Percentiles rank a stretch among this genome's conserved stretches.
Conservation (phyloP, 495 filamentous ascomycete genomes). For the Annulohypoxylon nitens region DNA sequence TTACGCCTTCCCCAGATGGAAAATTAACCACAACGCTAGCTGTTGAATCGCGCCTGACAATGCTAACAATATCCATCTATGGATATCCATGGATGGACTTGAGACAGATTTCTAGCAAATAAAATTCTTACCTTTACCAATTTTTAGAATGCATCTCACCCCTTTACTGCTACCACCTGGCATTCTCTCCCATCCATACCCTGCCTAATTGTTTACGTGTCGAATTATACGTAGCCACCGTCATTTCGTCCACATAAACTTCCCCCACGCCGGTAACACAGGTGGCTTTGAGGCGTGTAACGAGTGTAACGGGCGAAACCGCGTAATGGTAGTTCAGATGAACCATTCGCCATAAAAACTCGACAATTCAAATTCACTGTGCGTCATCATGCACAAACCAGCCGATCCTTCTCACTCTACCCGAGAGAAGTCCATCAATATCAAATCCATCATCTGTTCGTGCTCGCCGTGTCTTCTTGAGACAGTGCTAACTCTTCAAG, state of each 20-base stretch:
- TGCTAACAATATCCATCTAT: not conserved
- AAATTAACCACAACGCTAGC: conserved; percentile 38
- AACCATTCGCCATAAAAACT: conserved; percentile 11
- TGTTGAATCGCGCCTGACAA: conserved; percentile 30
- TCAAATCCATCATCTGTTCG: conserved; percentile 46
- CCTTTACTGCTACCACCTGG: not conserved
- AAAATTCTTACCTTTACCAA: conserved; percentile 9
- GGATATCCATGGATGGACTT: not conserved
- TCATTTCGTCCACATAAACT: conserved; percentile 9
- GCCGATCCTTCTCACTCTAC: conserved; percentile 28
- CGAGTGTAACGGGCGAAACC: conserved; percentile 23
- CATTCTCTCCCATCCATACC: not conserved
- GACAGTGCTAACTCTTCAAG: conserved; percentile 44
- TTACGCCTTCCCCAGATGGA: conserved; percentile 43
- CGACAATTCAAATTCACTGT: not conserved
- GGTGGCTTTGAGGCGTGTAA: conserved; percentile 8
- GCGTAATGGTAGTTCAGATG: conserved; percentile 25
- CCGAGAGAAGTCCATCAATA: conserved; percentile 31
- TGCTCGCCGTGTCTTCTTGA: conserved; percentile 12
- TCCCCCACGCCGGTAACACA: conserved; percentile 18
- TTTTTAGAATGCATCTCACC: not conserved
- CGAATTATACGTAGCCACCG: conserved; percentile 16
- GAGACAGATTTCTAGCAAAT: conserved; percentile 26
- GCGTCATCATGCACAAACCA: conserved; percentile 30
- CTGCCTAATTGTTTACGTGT: conserved; percentile 15